phyloP scores from a whole-genome alignment of 1,284 basidiomycete genomes.

The Ustilago xerochloae region DNA sequence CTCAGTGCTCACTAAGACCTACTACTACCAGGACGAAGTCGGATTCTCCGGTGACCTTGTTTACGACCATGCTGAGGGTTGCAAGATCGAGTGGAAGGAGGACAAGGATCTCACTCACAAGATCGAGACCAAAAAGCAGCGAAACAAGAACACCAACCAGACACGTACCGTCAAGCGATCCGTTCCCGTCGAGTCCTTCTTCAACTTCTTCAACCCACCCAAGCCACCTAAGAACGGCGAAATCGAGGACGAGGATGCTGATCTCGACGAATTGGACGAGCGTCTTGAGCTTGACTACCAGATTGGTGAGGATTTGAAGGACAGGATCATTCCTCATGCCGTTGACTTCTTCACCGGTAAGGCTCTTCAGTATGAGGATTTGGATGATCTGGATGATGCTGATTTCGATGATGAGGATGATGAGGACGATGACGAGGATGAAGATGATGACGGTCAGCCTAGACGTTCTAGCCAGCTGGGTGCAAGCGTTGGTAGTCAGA shows the following conservation, averaged over 20 bases:
- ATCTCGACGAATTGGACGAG: constrained; percentile 76
- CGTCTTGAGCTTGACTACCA: constrained; percentile 95
- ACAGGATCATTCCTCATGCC: constrained; percentile 93
- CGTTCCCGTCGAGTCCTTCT: constrained; percentile 67
- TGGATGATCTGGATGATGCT: constrained; percentile 72
- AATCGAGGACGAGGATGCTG: constrained; percentile 59
- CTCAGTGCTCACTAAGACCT: constrained; percentile 86
- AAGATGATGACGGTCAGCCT: constrained; percentile 60
- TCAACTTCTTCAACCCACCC: constrained; percentile 68
- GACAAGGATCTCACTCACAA: constrained; percentile 97
- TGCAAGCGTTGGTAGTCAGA: constrained; percentile 47
- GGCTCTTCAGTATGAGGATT: constrained; percentile 85
- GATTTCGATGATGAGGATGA: constrained; percentile 71
- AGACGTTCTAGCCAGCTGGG: constrained; percentile 45
- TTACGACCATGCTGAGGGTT: constrained; percentile 91
- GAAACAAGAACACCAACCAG: constrained; percentile 79
- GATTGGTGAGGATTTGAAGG: constrained; percentile 97
- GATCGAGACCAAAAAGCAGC: constrained; percentile 98
- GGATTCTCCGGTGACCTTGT: constrained; percentile 94
- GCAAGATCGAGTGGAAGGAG: constrained; percentile 94
- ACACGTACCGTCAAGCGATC: constrained; percentile 67
- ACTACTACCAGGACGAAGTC: constrained; percentile 89
- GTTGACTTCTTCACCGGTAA: constrained; percentile 91
- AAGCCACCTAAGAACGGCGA: constrained; percentile 63
- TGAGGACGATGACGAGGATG: constrained; percentile 67